Evolutionary conservation across 2,329 filamentous ascomycete genomes (phyloP).

Genomic region (Penicillium olsonii): DNA sequence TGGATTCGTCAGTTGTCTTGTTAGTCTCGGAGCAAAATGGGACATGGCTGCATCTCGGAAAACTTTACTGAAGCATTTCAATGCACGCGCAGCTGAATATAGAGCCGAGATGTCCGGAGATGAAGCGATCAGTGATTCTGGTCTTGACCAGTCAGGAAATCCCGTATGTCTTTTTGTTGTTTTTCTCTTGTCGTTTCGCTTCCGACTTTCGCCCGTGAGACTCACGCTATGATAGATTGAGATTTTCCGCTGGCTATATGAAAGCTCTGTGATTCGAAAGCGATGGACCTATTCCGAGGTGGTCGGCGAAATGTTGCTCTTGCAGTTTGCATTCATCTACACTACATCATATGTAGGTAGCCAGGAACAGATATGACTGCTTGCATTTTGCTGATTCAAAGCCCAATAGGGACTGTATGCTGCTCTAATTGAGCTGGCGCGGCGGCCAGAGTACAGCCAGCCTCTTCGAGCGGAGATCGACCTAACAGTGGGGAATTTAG

Average conservation of each 20-base stretch:
- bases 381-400: not conserved
- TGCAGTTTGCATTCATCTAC: slow-evolving; percentile 27
- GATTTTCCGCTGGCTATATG: slow-evolving; percentile 25
- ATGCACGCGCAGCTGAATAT: slow-evolving; percentile 23
- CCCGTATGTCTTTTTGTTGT: slow-evolving; percentile 14
- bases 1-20: slow-evolving; percentile 15
- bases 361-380: not conserved
- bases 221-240: slow-evolving; percentile 12
- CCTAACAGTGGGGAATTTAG: slow-evolving; percentile 5
- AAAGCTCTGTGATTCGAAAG: slow-evolving; percentile 17
- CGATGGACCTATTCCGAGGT: slow-evolving; percentile 24
- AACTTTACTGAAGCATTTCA: slow-evolving; percentile 21
- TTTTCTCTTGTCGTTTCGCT: not conserved
- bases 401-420: slow-evolving; percentile 20
- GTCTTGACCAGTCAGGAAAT: not conserved
- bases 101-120: slow-evolving; percentile 9
- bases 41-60: slow-evolving; percentile 25
- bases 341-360: slow-evolving; percentile 22
- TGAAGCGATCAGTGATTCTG: not conserved
- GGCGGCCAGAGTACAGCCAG: slow-evolving; percentile 18
- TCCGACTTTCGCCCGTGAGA: not conserved
- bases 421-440: slow-evolving; percentile 19
- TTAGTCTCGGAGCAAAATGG: slow-evolving; percentile 19
- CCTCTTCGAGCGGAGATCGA: slow-evolving; percentile 20
- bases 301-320: slow-evolving; percentile 23